phyloP scores from a whole-genome alignment of 352 stramenopile genomes.

The Pythium vanterpoolii region DNA sequence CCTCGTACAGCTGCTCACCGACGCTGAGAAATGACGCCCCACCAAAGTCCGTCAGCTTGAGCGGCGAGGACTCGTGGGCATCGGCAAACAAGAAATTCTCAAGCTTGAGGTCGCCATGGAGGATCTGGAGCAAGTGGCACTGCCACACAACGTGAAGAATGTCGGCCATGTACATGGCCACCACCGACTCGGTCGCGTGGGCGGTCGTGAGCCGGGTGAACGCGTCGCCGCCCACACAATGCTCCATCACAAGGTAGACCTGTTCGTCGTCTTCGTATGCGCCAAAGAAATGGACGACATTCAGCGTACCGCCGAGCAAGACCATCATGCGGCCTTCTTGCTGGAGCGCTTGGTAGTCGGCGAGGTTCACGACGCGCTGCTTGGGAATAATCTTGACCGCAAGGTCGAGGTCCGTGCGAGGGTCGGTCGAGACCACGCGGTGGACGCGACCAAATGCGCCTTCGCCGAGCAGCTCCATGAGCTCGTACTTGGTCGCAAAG shows the following conservation, averaged over 20 bases:
- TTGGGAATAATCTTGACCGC: conserved; percentile 81
- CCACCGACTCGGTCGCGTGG: conserved; percentile 34
- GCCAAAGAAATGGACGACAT: conserved; percentile 82
- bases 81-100: conserved; percentile 83
- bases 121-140: conserved; percentile 67
- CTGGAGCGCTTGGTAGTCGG: conserved; percentile 62
- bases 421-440: conserved; percentile 33
- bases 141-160: conserved; percentile 81
- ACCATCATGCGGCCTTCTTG: conserved; percentile 77
- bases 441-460: conserved; percentile 69
- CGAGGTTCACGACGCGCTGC: conserved; percentile 47
- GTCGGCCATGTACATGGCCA: conserved; percentile 68
- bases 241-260: conserved; percentile 81
- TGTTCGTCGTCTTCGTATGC: conserved; percentile 69
- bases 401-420: conserved; percentile 37
- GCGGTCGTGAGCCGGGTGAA: conserved; percentile 28
- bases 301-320: conserved; percentile 69
- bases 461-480: conserved; percentile 60
- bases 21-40: conserved; percentile 54
- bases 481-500: conserved; percentile 50
- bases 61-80: conserved; percentile 43
- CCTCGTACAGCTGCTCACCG: conserved; percentile 34
- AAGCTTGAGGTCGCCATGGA: conserved; percentile 76
- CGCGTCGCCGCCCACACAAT: conserved; percentile 68
- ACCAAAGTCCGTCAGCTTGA: conserved; percentile 81